A percentile compares a stretch with the other conserved stretches of the same genome.
Evolutionary conservation across 345 rosid species (phyloP).

Genomic region (Raphanus sativus): DNA sequence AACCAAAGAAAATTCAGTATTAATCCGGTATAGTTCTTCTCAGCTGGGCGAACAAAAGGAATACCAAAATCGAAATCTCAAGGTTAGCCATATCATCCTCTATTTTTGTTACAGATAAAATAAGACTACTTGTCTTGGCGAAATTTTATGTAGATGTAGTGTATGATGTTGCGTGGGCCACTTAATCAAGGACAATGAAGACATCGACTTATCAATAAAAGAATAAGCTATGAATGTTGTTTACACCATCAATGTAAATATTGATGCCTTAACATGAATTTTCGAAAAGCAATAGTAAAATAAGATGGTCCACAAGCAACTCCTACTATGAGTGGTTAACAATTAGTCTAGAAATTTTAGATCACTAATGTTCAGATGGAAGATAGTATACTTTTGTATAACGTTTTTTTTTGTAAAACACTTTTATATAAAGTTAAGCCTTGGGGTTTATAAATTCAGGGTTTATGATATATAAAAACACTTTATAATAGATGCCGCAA

Average conservation of each 20-base stretch:
- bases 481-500: too few relatives aligned
- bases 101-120: neutral
- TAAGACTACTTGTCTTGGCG: neutral
- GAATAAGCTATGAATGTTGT: neutral
- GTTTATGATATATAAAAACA: too few relatives aligned
- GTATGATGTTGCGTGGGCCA: too few relatives aligned
- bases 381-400: neutral
- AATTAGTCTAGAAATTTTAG: neutral
- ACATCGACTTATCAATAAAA: neutral
- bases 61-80: neutral
- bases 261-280: neutral
- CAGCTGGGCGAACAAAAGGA: neutral
- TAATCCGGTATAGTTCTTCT: neutral
- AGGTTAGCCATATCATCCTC: neutral
- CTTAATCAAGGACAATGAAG: neutral
- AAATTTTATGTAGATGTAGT: neutral
- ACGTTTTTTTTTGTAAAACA: neutral
- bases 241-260: neutral
- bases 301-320: constrained; percentile 22
- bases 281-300: neutral
- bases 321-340: neutral
- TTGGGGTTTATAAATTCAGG: too few relatives aligned
- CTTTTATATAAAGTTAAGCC: neutral
- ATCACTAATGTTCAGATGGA: neutral
- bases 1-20: neutral